Percentiles rank a stretch among this genome's conserved stretches.
Evolutionary conservation across 176 grass and related monocot genomes (phyloP).

Genomic region (Urochloa ruziziensis): DNA sequence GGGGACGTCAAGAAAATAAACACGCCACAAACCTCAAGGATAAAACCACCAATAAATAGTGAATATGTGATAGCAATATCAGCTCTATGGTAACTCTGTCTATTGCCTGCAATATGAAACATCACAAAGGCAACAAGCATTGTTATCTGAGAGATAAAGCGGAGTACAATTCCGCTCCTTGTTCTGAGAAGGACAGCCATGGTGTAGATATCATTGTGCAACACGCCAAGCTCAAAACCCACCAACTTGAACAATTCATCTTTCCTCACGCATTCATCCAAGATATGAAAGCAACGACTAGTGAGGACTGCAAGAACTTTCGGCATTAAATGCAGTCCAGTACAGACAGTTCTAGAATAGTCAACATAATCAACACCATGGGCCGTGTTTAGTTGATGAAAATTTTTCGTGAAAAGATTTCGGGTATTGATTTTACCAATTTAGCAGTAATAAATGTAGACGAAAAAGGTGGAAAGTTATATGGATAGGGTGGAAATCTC

Average conservation of each 20-base stretch:
- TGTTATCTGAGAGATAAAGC: background rate
- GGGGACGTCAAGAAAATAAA: too few relatives aligned
- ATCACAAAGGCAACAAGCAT: background rate
- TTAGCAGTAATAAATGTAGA: too few relatives aligned
- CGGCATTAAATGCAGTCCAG: background rate
- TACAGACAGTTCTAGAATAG: background rate
- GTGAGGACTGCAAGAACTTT: background rate
- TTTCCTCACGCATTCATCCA: too few relatives aligned
- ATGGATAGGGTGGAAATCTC: too few relatives aligned
- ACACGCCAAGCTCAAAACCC: background rate
- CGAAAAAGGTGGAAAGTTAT: too few relatives aligned
- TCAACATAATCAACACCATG: too few relatives aligned
- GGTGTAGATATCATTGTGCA: slow-evolving; percentile 14
- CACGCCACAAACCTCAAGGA: background rate
- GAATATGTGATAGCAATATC: slow-evolving; percentile 4
- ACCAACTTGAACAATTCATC: background rate
- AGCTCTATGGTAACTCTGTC: accelerated
- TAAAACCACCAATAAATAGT: background rate
- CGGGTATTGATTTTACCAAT: too few relatives aligned
- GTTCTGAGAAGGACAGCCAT: background rate
- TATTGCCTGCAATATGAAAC: background rate
- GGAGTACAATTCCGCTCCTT: background rate
- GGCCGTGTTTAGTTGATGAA: too few relatives aligned
- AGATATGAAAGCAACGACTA: background rate
- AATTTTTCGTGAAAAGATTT: too few relatives aligned